Evolutionary conservation across 2,329 filamentous ascomycete genomes (phyloP).

Genomic region (Cytospora paraplurivora): DNA sequence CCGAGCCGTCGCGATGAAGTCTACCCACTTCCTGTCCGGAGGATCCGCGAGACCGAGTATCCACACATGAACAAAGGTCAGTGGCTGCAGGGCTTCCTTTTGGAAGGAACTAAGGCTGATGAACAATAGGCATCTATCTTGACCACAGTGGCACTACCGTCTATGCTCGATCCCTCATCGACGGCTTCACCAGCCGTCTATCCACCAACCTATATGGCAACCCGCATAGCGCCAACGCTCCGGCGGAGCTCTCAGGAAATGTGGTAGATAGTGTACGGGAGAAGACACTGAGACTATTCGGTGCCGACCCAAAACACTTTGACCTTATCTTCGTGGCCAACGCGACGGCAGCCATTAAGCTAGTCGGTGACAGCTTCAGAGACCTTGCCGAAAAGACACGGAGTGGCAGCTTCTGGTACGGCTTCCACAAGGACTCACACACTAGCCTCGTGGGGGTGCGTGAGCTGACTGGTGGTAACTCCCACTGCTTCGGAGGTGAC

Average conservation of each 20-base stretch:
- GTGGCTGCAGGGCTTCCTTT: slow-evolving; percentile 10
- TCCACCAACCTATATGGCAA: slow-evolving; percentile 64
- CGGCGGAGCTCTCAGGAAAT: slow-evolving; percentile 59
- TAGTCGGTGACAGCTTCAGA: slow-evolving; percentile 64
- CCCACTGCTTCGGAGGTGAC: slow-evolving; percentile 63
- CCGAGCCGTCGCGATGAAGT: slow-evolving; percentile 16
- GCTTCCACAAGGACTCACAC: slow-evolving; percentile 63
- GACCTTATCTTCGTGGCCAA: slow-evolving; percentile 79
- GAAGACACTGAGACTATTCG: slow-evolving; percentile 58
- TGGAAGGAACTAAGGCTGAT: not conserved
- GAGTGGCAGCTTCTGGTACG: slow-evolving; percentile 55
- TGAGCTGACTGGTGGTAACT: slow-evolving; percentile 58
- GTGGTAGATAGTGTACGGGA: slow-evolving; percentile 58
- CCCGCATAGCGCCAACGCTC: slow-evolving; percentile 65
- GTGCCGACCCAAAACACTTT: slow-evolving; percentile 59
- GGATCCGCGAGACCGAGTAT: slow-evolving; percentile 44
- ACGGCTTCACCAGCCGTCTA: slow-evolving; percentile 58
- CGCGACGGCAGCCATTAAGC: slow-evolving; percentile 86
- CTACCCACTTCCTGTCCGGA: slow-evolving; percentile 35
- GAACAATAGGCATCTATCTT: slow-evolving; percentile 50
- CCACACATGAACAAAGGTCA: slow-evolving; percentile 46
- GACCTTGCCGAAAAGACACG: slow-evolving; percentile 53
- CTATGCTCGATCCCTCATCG: slow-evolving; percentile 60
- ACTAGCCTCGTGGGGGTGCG: slow-evolving; percentile 70
- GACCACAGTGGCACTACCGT: slow-evolving; percentile 62